These are phyloP conservation scores for Verticillium dahliae DNA, from an alignment of 2,329 filamentous ascomycete species.

Conservation along the genomic window DNA sequence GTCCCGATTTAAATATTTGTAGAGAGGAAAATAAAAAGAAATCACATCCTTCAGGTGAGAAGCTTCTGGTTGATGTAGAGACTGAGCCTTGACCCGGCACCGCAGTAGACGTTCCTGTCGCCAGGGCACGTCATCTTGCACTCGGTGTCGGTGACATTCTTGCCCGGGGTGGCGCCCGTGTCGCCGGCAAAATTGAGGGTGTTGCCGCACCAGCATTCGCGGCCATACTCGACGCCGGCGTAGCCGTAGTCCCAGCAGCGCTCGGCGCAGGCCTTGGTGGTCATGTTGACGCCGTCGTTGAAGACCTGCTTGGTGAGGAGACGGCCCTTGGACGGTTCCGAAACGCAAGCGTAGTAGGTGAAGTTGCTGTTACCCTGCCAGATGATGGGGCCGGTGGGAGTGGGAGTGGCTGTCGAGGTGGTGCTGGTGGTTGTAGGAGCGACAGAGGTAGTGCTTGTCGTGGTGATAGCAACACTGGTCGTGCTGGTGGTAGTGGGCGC, in stretches of 20 bases:
- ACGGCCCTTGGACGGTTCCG: conserved; percentile 22
- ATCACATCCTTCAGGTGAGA: not conserved
- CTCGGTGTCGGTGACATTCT: conserved; percentile 20
- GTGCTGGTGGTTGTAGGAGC: not conserved
- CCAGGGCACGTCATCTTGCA: conserved; percentile 28
- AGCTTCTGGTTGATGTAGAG: conserved; percentile 17
- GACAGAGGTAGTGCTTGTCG: not conserved
- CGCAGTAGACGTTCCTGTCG: conserved; percentile 22
- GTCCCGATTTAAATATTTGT: not conserved
- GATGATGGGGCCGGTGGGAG: conserved; percentile 17
- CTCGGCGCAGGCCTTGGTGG: conserved; percentile 21
- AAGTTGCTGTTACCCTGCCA: conserved; percentile 26
- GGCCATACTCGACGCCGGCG: conserved; percentile 30
- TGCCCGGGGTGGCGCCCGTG: conserved; percentile 14
- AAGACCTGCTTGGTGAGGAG: conserved; percentile 19
- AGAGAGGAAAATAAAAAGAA: too few species aligned
- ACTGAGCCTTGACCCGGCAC: conserved; percentile 20
- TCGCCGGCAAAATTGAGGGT: conserved; percentile 19
- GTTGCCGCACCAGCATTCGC: conserved; percentile 29
- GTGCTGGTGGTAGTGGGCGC: not conserved
- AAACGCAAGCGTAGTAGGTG: conserved; percentile 25
- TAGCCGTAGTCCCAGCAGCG: conserved; percentile 24
- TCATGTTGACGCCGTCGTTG: conserved; percentile 22
- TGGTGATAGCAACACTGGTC: not conserved
- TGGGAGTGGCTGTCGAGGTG: conserved; percentile 4